Conservation (phyloP, 1,139 yeast species). For the Suhomyces wounanorum region DNA sequence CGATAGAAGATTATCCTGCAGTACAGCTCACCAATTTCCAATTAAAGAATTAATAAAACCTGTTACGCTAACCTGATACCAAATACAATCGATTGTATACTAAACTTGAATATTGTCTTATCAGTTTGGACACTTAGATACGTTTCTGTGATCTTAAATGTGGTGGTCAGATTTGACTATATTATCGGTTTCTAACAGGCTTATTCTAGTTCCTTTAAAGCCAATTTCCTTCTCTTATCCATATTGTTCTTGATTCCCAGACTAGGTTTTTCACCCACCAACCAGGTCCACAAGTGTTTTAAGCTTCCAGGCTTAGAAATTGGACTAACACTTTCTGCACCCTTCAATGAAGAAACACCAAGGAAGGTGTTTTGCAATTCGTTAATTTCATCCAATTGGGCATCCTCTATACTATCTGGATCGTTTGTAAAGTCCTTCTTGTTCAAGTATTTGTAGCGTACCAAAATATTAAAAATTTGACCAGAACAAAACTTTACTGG, state of each 20-base stretch:
- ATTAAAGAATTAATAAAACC: too few relatives aligned
- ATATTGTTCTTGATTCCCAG: conserved; percentile 26
- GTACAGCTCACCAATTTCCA: background rate
- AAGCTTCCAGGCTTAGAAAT: conserved; percentile 29
- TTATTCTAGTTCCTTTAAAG: conserved; percentile 43
- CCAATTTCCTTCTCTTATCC: conserved; percentile 47
- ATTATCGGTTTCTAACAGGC: too few relatives aligned
- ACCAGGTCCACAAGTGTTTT: conserved; percentile 31
- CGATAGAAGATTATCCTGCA: too few relatives aligned
- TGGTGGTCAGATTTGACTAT: too few relatives aligned
- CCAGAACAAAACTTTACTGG: conserved; percentile 25
- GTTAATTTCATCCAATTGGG: conserved; percentile 31
- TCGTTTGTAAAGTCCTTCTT: conserved; percentile 31
- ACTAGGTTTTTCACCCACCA: conserved; percentile 16
- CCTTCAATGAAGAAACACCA: conserved; percentile 45
- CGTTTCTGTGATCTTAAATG: too few relatives aligned
- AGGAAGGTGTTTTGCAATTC: conserved; percentile 38
- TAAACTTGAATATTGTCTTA: too few relatives aligned
- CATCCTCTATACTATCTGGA: conserved; percentile 20
- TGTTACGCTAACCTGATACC: too few relatives aligned
- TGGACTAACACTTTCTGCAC: conserved; percentile 37
- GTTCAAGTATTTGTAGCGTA: conserved; percentile 29
- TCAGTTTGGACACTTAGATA: too few relatives aligned
- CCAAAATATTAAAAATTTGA: conserved; percentile 22
- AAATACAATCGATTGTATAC: too few relatives aligned